A percentile compares a stretch with the other conserved stretches of the same genome.
phyloP scores from a whole-genome alignment of 108 stramenopile genomes.

The Cylindrotheca closterium region DNA sequence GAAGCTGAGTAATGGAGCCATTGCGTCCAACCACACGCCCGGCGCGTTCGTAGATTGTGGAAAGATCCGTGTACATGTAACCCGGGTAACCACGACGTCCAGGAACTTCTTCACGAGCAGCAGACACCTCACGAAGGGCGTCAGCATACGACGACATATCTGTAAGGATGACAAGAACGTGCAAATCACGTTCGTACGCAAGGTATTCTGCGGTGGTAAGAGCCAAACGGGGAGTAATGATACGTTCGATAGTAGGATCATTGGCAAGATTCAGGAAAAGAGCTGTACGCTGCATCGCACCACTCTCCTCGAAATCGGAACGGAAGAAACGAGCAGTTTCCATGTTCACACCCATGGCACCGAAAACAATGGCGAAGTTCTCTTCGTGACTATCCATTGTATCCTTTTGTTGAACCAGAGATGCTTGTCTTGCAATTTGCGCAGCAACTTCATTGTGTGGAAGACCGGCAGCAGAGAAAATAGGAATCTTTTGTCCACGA shows the following conservation, averaged over 20 bases:
- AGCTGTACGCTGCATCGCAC: conserved; percentile 98
- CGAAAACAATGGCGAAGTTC: conserved; percentile 99
- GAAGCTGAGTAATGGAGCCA: conserved; percentile 99
- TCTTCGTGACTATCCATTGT: conserved; percentile 96
- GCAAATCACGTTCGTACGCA: conserved; percentile 99
- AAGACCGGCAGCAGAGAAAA: conserved; percentile 99
- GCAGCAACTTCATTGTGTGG: conserved; percentile 99
- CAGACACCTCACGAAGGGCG: conserved; percentile 99
- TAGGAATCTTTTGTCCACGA: conserved; percentile 99
- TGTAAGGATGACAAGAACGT: conserved; percentile 98
- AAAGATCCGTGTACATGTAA: conserved; percentile 99
- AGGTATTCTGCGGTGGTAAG: conserved; percentile 99
- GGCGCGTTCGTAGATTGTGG: conserved; percentile 99
- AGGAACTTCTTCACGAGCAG: conserved; percentile 99
- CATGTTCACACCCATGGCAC: conserved; percentile 99
- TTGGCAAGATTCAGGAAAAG: conserved; percentile 99
- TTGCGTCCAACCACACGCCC: conserved; percentile 98
- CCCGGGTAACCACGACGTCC: conserved; percentile 99
- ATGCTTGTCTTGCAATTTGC: conserved; percentile 99
- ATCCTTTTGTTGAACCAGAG: conserved; percentile 96
- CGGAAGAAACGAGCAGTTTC: conserved; percentile 99
- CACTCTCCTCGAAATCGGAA: conserved; percentile 98
- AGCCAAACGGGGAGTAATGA: conserved; percentile 98
- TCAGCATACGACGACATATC: conserved; percentile 99
- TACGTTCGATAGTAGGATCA: conserved; percentile 99